Evolutionary conservation across 1,284 basidiomycete genomes (phyloP).

Genomic region (Pterulicium gracile): DNA sequence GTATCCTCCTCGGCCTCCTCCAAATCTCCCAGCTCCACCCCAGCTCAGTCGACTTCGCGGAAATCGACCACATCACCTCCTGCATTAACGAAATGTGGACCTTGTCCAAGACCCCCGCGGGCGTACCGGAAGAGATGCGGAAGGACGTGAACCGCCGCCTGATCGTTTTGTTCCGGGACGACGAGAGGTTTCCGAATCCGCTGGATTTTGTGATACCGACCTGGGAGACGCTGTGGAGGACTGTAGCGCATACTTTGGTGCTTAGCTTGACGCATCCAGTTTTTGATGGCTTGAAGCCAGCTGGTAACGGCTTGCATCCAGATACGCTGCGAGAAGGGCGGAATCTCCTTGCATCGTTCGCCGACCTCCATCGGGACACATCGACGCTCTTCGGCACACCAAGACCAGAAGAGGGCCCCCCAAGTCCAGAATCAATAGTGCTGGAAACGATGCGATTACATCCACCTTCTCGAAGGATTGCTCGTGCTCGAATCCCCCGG

Average conservation of each 20-base stretch:
- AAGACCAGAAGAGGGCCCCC: constrained; percentile 10
- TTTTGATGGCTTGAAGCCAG: too few species aligned
- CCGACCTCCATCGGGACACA: constrained; percentile 27
- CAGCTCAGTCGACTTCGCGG: constrained; percentile 17
- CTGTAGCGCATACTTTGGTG: constrained; percentile 29
- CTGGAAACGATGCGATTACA: constrained; percentile 34
- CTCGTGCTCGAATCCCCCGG: constrained; percentile 13
- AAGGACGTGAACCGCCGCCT: constrained; percentile 19
- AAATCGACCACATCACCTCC: constrained; percentile 22
- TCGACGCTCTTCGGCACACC: constrained; percentile 4
- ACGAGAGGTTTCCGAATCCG: constrained; percentile 22
- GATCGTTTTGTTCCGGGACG: constrained; percentile 25
- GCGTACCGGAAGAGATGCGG: constrained; percentile 9
- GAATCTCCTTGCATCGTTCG: constrained; percentile 21
- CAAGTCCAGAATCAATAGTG: constrained; percentile 29
- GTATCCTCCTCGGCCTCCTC: constrained; percentile 30
- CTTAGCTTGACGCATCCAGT: too few species aligned
- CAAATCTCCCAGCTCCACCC: constrained; percentile 17
- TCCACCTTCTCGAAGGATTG: constrained; percentile 35
- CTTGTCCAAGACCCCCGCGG: constrained; percentile 22
- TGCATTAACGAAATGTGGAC: constrained; percentile 31
- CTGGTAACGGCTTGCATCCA: background rate
- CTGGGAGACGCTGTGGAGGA: constrained; percentile 52
- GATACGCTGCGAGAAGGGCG: constrained; percentile 9
- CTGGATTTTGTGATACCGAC: constrained; percentile 42